Evolutionary conservation across 768 basidiomycete species (phyloP).

Genomic region (Tylopilus vinaceipallidus): DNA sequence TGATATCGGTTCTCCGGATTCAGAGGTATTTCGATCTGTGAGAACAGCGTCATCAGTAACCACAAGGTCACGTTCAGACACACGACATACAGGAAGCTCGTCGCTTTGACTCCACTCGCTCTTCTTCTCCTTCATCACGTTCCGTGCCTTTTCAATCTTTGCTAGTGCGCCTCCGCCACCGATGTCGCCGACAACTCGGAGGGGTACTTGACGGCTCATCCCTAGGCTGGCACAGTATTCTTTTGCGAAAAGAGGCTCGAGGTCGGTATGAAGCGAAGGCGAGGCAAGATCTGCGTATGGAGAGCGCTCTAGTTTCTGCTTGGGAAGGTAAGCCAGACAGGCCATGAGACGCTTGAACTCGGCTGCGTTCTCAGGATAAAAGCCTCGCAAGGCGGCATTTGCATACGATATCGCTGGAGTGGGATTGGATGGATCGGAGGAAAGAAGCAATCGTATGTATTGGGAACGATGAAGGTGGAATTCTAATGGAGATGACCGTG

Average conservation of each 20-base stretch:
- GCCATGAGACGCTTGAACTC: conserved; percentile 73
- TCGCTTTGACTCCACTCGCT: conserved; percentile 89
- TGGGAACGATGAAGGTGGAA: conserved; percentile 90
- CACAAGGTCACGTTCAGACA: background rate
- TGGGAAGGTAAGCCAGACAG: conserved; percentile 69
- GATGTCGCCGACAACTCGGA: conserved; percentile 88
- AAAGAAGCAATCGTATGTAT: conserved; percentile 76
- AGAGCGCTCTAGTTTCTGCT: conserved; percentile 60
- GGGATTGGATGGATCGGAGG: conserved; percentile 56
- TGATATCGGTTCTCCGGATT: conserved; percentile 88
- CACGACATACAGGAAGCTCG: conserved; percentile 72
- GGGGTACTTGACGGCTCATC: conserved; percentile 85
- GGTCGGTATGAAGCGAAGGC: conserved; percentile 68
- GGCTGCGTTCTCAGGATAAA: conserved; percentile 56
- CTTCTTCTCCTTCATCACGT: conserved; percentile 89
- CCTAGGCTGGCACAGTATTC: conserved; percentile 87
- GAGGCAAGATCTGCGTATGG: conserved; percentile 75
- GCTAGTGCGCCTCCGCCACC: conserved; percentile 90
- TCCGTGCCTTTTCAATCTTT: conserved; percentile 90
- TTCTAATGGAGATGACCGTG: conserved; percentile 77
- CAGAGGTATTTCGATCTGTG: conserved; percentile 90
- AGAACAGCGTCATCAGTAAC: conserved; percentile 1
- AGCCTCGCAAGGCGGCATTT: conserved; percentile 57
- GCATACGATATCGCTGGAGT: conserved; percentile 73
- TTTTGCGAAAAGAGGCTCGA: conserved; percentile 81